Base-by-base conservation (phyloP, 805 yeast genomes). In the Hanseniaspora occidentalis region DNA sequence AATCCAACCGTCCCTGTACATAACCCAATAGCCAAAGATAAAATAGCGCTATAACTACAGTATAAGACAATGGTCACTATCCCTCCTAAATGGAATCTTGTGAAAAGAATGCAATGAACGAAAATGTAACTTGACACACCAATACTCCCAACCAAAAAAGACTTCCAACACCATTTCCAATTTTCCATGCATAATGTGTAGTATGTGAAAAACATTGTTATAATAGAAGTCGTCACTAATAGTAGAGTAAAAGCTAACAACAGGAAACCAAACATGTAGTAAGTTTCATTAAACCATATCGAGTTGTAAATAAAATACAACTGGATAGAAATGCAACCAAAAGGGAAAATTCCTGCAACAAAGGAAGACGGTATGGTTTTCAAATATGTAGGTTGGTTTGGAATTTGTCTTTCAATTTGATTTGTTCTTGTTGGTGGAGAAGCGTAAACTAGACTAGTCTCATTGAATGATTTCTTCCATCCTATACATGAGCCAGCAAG, bases 81-180 rank as follows among this genome's bases (percentile, higher is more conserved):
- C 4, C 86, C 94, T 34, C 78, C 82, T 37, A 88, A 65, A 44
- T 69, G 70, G 45, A 82, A 78, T 46, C 73, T 76, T 19, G 85
- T 72, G 52, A 89, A 71, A 48, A 81, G 65, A 44, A 86, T 64
- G 2, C 96, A 78, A 61, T 92, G 95, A 37, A 84, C 49, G 62
- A 86, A 84, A 33, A 88, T 79, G 58, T 89, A 92, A 40, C 79
- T 50, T 0, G 95, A 72, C 57, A 95, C 80, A 24, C 96, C 94
- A 51, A 89, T 77, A 29, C 96, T 92, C 34, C 95, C 96, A 21
- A 95, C 84, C 44, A 85, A 73, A 52, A 81, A 74, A 3, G 95
- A 75, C 60, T 88, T 77, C 98, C 98, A 92, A 57, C 89, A 96
- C 98, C 98, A 92, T 60, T 78, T 77, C 68, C 94, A 88, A 60